Evolutionary conservation across 768 basidiomycete species (phyloP), one percentile per base, ranked within the genome.

Genomic region (Psilocybe cubensis): DNA sequence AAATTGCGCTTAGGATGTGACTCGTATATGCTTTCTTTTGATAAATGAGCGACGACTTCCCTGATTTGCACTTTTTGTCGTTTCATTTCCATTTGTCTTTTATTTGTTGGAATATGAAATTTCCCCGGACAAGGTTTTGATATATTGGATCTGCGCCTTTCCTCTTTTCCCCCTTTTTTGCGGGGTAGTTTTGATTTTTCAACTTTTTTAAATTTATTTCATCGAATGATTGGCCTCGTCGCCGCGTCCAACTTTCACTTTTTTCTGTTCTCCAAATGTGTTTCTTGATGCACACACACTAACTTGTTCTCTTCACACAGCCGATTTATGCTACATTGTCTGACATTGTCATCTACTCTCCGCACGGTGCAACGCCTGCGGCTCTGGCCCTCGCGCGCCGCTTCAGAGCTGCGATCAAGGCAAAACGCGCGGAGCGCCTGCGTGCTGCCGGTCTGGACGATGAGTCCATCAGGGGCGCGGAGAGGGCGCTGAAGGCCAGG

Each of bases 281-380:
- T 20, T 28, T 1, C 40, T 3, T 43, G 5, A 14, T 33, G 11
- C 17, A 23, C 12, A 41, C 21, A 20, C 21, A 25, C 57, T 58
- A 35, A 52, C 44, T 14, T 21, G 12, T 31, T 49, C 25, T 31
- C 33, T 29, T 40, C 29, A 27, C 18, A 21, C 49, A 92, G 92
- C 85, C 91, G 42, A 89, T 95, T 56, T 93, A 92, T 64, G 87
- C 89, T 1, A 89, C 92, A 6, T 77, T 96, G n/a, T 93, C 92
- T 43, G 94, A 96, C 65, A 86, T 96, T 33, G 87, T 95, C 60
- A 76, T 96, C 24, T 96, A 95, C 72, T 93, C 91, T 12, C 91
- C 91, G 7, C 80, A 73, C 38, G 91, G 92, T 10, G 77, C 78
- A 0, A 76, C 78, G 2, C 75, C 78, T 7, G 77, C 80, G n/a